Conservation (phyloP, 176 grass and related monocot genomes). For the Paspalum notatum region DNA sequence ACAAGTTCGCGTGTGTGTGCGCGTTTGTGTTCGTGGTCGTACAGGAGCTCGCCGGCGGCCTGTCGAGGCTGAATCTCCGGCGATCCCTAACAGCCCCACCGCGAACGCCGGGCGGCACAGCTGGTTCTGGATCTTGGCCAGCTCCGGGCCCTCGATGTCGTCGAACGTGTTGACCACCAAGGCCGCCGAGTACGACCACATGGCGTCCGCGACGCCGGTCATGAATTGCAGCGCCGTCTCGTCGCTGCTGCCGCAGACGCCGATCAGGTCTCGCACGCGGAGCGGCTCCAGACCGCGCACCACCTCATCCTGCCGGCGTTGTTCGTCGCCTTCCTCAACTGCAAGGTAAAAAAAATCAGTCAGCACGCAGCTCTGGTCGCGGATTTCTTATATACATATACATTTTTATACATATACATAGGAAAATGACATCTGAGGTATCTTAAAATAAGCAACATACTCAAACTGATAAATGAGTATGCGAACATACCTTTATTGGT, state of each 20-base stretch:
- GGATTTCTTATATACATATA: no score
- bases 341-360: no score
- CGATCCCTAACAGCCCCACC: neutral
- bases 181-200: neutral
- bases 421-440: no score
- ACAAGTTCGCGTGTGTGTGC: no score
- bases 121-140: slow-evolving; percentile 7
- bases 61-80: no score
- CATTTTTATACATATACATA: no score
- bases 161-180: slow-evolving; percentile 42
- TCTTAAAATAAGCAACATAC: no score
- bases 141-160: slow-evolving; percentile 33
- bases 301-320: neutral
- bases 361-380: no score
- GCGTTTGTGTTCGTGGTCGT: no score
- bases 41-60: no score
- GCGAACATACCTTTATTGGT: no score
- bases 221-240: neutral
- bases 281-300: slow-evolving; percentile 9
- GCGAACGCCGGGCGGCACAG: slow-evolving; percentile 31
- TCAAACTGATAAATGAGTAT: no score
- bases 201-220: neutral
- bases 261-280: slow-evolving; percentile 25
- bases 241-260: neutral
- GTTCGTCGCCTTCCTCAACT: neutral